phyloP scores from a whole-genome alignment of 129 eudicot species.

The Artemisia annua region DNA sequence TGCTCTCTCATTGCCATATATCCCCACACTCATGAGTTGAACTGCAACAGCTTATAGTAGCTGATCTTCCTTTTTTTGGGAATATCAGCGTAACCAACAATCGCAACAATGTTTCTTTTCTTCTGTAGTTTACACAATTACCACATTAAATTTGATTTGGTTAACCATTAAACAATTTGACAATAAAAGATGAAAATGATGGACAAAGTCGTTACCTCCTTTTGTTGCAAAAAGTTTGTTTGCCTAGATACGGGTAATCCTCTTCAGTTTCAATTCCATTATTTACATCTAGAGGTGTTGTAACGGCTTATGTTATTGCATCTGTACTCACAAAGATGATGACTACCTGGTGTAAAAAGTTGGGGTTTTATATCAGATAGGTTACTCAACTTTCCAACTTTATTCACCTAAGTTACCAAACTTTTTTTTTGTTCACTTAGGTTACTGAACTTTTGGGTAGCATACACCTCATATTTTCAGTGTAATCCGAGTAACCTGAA shows the following conservation, averaged over 20 bases:
- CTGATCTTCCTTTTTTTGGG: slow-evolving; percentile 61
- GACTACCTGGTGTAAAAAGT: too few relatives aligned
- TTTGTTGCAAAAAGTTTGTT: slow-evolving; percentile 55
- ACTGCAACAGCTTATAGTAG: slow-evolving; percentile 71
- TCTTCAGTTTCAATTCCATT: slow-evolving; percentile 86
- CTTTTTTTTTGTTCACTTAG: too few relatives aligned
- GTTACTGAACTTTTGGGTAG: too few relatives aligned
- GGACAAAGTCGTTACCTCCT: slow-evolving; percentile 44
- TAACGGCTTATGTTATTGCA: too few relatives aligned
- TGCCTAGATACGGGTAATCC: slow-evolving; percentile 72
- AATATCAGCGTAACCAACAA: slow-evolving; percentile 68
- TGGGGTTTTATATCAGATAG: too few relatives aligned
- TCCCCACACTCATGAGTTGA: slow-evolving; percentile 93
- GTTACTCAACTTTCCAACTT: too few relatives aligned
- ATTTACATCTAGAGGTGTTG: slow-evolving; percentile 20
- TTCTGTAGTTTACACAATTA: slow-evolving; percentile 42
- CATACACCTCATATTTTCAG: too few relatives aligned
- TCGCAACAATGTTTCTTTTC: slow-evolving; percentile 65
- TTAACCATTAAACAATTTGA: background rate
- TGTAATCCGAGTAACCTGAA: too few relatives aligned
- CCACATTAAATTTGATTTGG: background rate
- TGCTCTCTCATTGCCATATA: slow-evolving; percentile 75
- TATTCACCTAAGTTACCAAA: too few relatives aligned
- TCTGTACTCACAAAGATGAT: too few relatives aligned
- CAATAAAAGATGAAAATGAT: background rate